Evolutionary conservation across 208 protist genomes (phyloP), one percentile per base, ranked within the genome.

Genomic region (Endotrypanum monterogeii): DNA sequence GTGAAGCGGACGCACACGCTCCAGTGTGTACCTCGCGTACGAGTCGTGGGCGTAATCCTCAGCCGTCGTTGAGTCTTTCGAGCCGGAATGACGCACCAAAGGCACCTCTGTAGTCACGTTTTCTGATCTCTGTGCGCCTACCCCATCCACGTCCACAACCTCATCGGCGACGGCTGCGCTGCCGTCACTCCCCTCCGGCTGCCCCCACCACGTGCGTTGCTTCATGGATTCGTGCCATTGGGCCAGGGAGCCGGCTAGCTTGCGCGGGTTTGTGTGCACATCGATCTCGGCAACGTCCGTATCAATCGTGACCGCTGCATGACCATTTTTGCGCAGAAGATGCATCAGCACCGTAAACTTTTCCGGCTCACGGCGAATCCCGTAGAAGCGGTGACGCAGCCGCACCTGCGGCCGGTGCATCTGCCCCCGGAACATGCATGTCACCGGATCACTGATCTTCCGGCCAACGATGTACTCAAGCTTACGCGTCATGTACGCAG

Each of bases 401-500:
- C 82, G 87, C 3, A 63, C 35, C 37, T 79, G 57, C 0, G 88
- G 80, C 25, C 83, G 79, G 57, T 96, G 92, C 89, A 94, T 94
- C 32, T 77, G 76, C 50, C 86, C 76, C 3, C 83, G 76, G 28
- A 85, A 84, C 72, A 96, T 75, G 69, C 88, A 93, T 35, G 85
- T 82, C 44, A 92, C 86, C 0, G 71, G 73, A 60, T 88, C 75
- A 11, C 75, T 83, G 46, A 91, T 83, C 44, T 77, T 82, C 44
- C 87, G 87, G 1, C 88, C 89, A 0, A 96, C 76, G 50, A 89
- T 62, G 75, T 89, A 84, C 73, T 93, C 86, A 32, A 96, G 73
- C 74, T 93, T 92, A 11, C 88, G 83, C 14, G 89, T 96, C 41
- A 96, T 88, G 83, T 88, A 94, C 12, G 89, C 67, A 12, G 89